Percentiles rank a stretch among this genome's conserved stretches.
These are phyloP conservation scores for Priceomyces medius DNA, from an alignment of 805 yeast species.

Conservation along the genomic window DNA sequence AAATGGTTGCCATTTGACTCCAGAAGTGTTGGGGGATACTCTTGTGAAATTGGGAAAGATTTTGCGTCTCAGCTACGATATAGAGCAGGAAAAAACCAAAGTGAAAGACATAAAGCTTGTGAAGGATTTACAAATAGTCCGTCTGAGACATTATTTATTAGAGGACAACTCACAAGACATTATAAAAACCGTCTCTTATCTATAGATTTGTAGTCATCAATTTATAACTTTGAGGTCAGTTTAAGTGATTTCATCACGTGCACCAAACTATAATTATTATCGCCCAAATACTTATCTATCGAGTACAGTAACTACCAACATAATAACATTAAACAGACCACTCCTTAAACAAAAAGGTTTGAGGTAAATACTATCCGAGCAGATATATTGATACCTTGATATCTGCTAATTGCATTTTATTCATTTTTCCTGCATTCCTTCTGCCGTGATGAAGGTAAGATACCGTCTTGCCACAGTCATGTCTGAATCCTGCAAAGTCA, in stretches of 20 bases:
- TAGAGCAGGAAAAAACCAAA: constrained; percentile 15
- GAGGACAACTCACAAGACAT: constrained; percentile 13
- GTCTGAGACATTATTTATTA: constrained; percentile 30
- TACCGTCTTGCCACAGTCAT: neutral
- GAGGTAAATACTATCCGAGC: too few relatives aligned
- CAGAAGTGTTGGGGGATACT: constrained; percentile 25
- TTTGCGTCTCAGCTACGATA: constrained; percentile 25
- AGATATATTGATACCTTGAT: too few relatives aligned
- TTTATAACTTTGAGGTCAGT: too few relatives aligned
- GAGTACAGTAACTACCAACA: too few relatives aligned
- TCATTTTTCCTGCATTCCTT: too few relatives aligned
- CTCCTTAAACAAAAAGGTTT: too few relatives aligned
- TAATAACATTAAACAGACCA: too few relatives aligned
- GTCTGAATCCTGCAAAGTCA: neutral
- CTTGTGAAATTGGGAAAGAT: constrained; percentile 27
- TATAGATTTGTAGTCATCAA: neutral
- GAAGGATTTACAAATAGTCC: constrained; percentile 34
- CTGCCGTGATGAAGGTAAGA: too few relatives aligned
- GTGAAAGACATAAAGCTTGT: constrained; percentile 20
- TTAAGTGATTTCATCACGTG: too few relatives aligned
- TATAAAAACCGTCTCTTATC: constrained; percentile 7
- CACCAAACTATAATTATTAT: too few relatives aligned
- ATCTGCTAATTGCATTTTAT: too few relatives aligned
- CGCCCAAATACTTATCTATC: too few relatives aligned
- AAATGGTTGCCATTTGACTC: constrained; percentile 19